These are phyloP conservation scores for Leishmania mexicana DNA, from an alignment of 208 protist genomes.

Conservation along the genomic window DNA sequence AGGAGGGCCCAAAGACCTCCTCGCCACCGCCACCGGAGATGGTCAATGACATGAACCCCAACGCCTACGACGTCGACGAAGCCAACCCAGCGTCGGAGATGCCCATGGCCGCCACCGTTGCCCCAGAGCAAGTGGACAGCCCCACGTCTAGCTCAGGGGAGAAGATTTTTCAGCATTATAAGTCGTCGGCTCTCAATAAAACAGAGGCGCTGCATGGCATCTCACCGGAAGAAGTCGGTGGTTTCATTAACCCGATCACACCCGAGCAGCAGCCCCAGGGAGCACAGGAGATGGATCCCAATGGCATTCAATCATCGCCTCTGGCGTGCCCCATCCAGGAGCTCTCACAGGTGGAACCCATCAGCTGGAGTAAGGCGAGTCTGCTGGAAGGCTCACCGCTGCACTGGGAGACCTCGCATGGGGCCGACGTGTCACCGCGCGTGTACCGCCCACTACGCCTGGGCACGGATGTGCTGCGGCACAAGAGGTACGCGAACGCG, in stretches of 20 bases:
- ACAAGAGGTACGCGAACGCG: slow-evolving; percentile 3
- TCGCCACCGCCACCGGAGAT: background rate
- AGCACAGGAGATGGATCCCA: background rate
- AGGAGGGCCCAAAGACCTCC: background rate
- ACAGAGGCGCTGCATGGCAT: slow-evolving; percentile 9
- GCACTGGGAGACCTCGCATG: slow-evolving; percentile 14
- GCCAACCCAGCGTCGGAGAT: background rate
- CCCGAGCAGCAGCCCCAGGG: slow-evolving; percentile 11
- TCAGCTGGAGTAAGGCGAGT: background rate
- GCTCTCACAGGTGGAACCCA: slow-evolving; percentile 10
- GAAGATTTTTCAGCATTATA: slow-evolving; percentile 7
- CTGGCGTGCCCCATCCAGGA: slow-evolving; percentile 16
- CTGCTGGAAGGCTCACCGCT: slow-evolving; percentile 8
- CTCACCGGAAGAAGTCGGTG: background rate
- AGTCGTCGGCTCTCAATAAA: slow-evolving; percentile 11
- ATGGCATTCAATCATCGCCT: background rate
- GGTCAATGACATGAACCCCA: background rate
- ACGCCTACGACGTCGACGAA: background rate
- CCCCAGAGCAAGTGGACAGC: background rate
- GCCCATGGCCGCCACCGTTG: background rate
- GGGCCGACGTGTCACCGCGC: slow-evolving; percentile 6
- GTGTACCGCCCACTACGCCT: slow-evolving; percentile 20
- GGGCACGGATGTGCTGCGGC: slow-evolving; percentile 15
- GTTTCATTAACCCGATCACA: slow-evolving; percentile 9
- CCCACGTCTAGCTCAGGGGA: slow-evolving; percentile 4